Evolutionary conservation across 192 early-diverging fungal species (phyloP), one percentile per base, ranked within the genome.

Genomic region (Coemansia sp.): DNA sequence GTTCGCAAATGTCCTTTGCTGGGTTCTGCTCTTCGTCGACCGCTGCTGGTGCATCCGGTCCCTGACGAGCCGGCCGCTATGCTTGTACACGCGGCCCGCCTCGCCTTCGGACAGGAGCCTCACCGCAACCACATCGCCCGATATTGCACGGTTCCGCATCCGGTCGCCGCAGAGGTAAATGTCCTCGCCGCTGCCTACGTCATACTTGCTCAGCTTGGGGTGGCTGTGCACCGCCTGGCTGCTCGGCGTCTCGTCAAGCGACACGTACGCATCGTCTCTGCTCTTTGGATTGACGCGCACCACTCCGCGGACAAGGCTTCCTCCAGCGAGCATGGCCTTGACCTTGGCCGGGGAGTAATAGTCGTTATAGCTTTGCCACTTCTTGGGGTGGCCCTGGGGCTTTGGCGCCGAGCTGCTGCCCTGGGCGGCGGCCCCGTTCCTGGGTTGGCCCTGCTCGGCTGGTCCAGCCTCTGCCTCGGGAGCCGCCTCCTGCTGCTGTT

Each of bases 41-140:
- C n/a, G n/a, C n/a, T n/a, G n/a, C n/a, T n/a, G n/a, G n/a, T n/a
- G n/a, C n/a, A n/a, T n/a, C n/a, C n/a, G n/a, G n/a, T n/a, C n/a
- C n/a, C n/a, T n/a, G n/a, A n/a, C n/a, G n/a, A n/a, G n/a, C 65
- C 17, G 65, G 69, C 44, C 79, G 67, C 39, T 44, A 5, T 7
- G 9, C 19, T 26, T 32, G 32, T 67, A 54, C 27, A 64, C 23
- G 23, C 13, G 14, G 2, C 11, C 16, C 2, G 61, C 50, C 13
- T 33, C 44, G 0, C 19, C 45, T 5, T 43, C 33, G 17, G 87
- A 84, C 14, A 99, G 54, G 7, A 99, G 49, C 35, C 85, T 73
- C 3, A 99, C 78, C 14, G 87, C 92, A 17, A 99, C 87, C 13
- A 85, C 60, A 54, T 99, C 96, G 12, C 92, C 92, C 53, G 92